Evolutionary conservation across 148 eudicot genomes (phyloP).

Genomic region (Camellia lanceoleosa): DNA sequence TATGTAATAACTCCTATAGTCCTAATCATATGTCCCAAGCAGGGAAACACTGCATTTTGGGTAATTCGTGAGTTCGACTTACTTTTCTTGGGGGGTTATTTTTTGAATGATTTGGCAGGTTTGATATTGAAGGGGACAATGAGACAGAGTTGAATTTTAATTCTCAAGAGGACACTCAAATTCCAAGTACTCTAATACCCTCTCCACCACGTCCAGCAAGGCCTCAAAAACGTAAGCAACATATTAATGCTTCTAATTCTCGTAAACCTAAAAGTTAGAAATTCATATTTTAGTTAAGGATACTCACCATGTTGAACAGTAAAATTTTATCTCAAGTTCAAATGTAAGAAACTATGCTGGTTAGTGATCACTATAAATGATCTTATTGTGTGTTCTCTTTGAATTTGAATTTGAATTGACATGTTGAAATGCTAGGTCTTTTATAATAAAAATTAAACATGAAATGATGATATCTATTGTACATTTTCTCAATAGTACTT

Average conservation of each 20-base stretch:
- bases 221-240: conserved; percentile 46
- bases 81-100: neutral
- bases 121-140: conserved; percentile 81
- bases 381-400: too few relatives aligned
- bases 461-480: too few relatives aligned
- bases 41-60: neutral
- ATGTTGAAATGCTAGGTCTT: too few relatives aligned
- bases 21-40: neutral
- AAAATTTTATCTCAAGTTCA: neutral
- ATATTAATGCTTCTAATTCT: neutral
- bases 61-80: neutral
- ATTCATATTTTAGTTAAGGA: neutral
- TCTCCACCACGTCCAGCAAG: conserved; percentile 62
- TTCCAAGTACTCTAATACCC: conserved; percentile 44
- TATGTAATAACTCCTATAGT: neutral
- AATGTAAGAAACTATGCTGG: neutral
- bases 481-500: neutral
- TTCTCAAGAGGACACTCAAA: conserved; percentile 42
- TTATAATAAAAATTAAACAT: too few relatives aligned
- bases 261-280: conserved; percentile 4
- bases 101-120: conserved; percentile 41
- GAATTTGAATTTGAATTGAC: too few relatives aligned
- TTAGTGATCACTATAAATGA: neutral
- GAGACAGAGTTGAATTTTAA: conserved; percentile 50
- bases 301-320: neutral